phyloP scores from a whole-genome alignment of 495 filamentous ascomycete genomes.

The Annulohypoxylon moriforme region DNA sequence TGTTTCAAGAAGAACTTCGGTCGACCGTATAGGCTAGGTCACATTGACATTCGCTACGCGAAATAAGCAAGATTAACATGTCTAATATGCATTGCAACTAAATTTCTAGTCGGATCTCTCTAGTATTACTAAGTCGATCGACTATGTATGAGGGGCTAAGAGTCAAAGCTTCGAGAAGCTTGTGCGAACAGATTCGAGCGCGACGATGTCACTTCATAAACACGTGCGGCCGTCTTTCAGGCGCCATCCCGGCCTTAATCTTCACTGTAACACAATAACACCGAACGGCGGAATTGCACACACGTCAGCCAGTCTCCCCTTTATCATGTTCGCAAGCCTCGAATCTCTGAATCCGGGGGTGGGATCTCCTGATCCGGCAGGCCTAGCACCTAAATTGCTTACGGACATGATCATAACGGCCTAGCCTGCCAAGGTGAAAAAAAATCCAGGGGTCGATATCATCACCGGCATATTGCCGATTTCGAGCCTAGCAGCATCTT shows the following conservation, averaged over 20 bases:
- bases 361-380: constrained; percentile 33
- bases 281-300: constrained; percentile 29
- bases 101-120: neutral
- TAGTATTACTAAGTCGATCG: neutral
- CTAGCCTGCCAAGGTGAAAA: neutral
- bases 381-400: constrained; percentile 26
- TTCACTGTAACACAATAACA: constrained; percentile 20
- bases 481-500: constrained; percentile 38
- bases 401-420: neutral
- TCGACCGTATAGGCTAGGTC: neutral
- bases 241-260: constrained; percentile 5
- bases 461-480: constrained; percentile 32
- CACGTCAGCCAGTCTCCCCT: constrained; percentile 31
- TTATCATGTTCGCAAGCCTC: constrained; percentile 9
- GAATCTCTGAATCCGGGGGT: constrained; percentile 19
- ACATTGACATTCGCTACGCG: neutral
- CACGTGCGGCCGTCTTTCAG: neutral
- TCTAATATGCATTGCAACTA: neutral
- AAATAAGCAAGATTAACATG: constrained; percentile 7
- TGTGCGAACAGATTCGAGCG: constrained; percentile 5
- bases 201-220: constrained; percentile 33
- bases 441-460: constrained; percentile 17
- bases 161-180: constrained; percentile 35
- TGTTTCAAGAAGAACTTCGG: neutral
- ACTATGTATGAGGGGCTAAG: neutral